Percentiles rank a stretch among this genome's conserved stretches.
These are phyloP conservation scores for Neoboletus magnificus DNA, from an alignment of 768 basidiomycete species.

Conservation along the genomic window DNA sequence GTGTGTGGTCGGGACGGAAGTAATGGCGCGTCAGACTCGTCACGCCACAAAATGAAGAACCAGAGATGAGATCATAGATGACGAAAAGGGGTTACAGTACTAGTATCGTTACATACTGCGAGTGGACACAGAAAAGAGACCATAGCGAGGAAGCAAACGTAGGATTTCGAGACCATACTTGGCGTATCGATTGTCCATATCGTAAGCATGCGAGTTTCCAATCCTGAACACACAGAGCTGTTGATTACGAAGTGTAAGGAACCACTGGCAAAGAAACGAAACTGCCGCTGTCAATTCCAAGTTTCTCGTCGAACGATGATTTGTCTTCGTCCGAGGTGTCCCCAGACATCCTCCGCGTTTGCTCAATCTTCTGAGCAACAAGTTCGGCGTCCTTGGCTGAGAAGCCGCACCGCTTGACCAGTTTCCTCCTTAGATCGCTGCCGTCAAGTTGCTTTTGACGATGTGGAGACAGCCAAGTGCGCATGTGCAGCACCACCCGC, in stretches of 20 bases:
- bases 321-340: conserved; percentile 13
- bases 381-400: conserved; percentile 16
- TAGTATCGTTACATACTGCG: too few relatives aligned
- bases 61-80: too few relatives aligned
- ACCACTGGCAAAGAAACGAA: conserved; percentile 12
- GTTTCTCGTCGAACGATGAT: conserved; percentile 21
- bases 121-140: too few relatives aligned
- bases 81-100: too few relatives aligned
- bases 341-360: conserved; percentile 1
- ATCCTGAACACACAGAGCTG: background rate
- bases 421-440: conserved; percentile 18
- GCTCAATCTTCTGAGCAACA: conserved; percentile 20
- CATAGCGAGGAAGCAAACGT: too few relatives aligned
- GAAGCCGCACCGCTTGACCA: conserved; percentile 24
- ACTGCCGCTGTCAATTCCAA: conserved; percentile 3
- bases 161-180: too few relatives aligned
- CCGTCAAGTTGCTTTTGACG: conserved; percentile 9
- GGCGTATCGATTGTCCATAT: too few relatives aligned
- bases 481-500: conserved; percentile 25
- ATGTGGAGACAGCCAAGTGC: conserved; percentile 19
- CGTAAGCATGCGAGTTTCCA: background rate
- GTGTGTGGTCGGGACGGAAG: too few relatives aligned
- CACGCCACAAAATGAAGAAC: too few relatives aligned
- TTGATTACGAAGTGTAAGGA: conserved; percentile 2
- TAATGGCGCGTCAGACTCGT: too few relatives aligned